Evolutionary conservation across 768 basidiomycete genomes (phyloP).

Genomic region (Myochromella boudieri): DNA sequence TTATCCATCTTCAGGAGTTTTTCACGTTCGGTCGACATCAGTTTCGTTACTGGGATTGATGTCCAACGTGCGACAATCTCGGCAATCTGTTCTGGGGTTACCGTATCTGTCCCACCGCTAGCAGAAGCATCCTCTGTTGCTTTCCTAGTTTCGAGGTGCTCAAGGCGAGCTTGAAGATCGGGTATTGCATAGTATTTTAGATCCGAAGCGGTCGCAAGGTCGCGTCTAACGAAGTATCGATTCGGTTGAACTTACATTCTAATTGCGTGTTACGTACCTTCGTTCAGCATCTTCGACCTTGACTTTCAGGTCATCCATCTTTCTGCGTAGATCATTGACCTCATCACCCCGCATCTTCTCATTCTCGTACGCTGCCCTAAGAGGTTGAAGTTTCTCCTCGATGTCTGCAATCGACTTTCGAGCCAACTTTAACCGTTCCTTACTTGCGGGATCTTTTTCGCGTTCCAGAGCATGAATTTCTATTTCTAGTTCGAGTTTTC

Average conservation of each 20-base stretch:
- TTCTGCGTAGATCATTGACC: conserved; percentile 70
- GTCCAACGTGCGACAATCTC: conserved; percentile 96
- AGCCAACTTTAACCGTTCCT: conserved; percentile 74
- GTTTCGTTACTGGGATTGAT: conserved; percentile 82
- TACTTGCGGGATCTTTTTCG: conserved; percentile 87
- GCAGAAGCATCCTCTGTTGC: conserved; percentile 63
- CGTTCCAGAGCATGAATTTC: conserved; percentile 94
- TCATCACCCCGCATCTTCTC: conserved; percentile 84
- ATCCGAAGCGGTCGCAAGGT: conserved; percentile 80
- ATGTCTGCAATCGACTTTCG: conserved; percentile 80
- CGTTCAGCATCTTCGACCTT: conserved; percentile 95
- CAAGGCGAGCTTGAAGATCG: conserved; percentile 75
- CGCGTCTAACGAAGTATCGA: conserved; percentile 49
- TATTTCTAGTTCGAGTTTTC: conserved; percentile 88
- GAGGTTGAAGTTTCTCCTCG: conserved; percentile 80
- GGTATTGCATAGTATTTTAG: conserved; percentile 91
- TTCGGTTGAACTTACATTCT: conserved; percentile 13
- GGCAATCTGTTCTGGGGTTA: conserved; percentile 88
- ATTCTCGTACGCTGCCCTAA: conserved; percentile 83
- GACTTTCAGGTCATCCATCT: conserved; percentile 87
- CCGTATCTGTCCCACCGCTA: conserved; percentile 59
- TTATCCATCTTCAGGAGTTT: conserved; percentile 88
- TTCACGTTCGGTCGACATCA: conserved; percentile 89
- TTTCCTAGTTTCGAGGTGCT: conserved; percentile 72
- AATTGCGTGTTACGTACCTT: conserved; percentile 43